These are phyloP conservation scores for Pseudevernia furfuracea DNA, from an alignment of 495 filamentous ascomycete genomes.

Conservation along the genomic window DNA sequence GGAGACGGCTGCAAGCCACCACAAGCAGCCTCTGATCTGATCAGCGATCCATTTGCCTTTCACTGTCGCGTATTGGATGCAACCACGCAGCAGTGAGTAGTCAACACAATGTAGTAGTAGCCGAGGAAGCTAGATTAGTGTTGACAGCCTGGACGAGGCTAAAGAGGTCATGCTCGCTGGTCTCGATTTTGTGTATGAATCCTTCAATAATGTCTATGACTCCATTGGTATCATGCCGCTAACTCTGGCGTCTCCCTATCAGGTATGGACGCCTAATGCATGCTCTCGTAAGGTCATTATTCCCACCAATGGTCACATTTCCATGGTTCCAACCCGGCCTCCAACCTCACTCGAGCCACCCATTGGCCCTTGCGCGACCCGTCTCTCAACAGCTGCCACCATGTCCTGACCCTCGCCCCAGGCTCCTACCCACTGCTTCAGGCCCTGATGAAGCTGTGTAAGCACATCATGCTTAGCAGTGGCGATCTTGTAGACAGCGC, in stretches of 20 bases:
- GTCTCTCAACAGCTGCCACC: slow-evolving; percentile 36
- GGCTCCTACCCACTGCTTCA: slow-evolving; percentile 32
- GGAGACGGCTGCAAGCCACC: too few species aligned
- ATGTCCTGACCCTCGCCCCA: slow-evolving; percentile 40
- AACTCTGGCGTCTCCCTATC: neutral
- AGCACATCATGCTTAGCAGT: slow-evolving; percentile 53
- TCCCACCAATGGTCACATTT: slow-evolving; percentile 26
- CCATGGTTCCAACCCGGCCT: slow-evolving; percentile 35
- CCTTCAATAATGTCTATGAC: neutral
- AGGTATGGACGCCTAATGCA: neutral
- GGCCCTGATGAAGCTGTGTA: slow-evolving; percentile 35
- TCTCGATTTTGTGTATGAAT: too few species aligned
- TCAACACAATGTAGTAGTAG: too few species aligned
- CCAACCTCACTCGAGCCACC: slow-evolving; percentile 33
- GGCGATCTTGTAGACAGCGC: slow-evolving; percentile 52
- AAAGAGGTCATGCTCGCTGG: too few species aligned
- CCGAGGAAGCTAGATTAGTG: too few species aligned
- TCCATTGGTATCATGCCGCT: slow-evolving; percentile 7
- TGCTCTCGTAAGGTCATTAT: neutral
- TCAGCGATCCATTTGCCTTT: too few species aligned
- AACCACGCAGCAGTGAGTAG: too few species aligned
- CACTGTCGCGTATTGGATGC: too few species aligned
- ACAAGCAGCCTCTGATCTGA: too few species aligned
- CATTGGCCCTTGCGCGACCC: slow-evolving; percentile 40
- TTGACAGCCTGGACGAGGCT: too few species aligned